Evolutionary conservation across 805 yeast species (phyloP), one percentile per base, ranked within the genome.

Genomic region (Metschnikowia hibisci): DNA sequence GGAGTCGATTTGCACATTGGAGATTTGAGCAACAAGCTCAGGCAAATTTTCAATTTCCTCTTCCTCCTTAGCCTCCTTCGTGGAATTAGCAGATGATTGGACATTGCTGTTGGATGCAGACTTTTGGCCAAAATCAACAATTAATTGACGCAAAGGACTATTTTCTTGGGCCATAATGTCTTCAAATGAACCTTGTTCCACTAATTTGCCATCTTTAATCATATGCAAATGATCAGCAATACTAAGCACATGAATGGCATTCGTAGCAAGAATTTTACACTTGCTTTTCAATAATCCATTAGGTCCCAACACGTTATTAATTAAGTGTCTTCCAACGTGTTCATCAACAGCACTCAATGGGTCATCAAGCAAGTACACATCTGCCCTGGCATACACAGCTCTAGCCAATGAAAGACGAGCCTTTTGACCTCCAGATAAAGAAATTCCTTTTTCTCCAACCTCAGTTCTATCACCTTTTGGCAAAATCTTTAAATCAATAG

Each of bases 381-480:
- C 98, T 3, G 98, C 95, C 51, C 98, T 76, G 10, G 96, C 78
- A 61, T 93, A 93, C 8, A 93, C 96, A 10, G 99, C 97, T 61
- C 99, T 79, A 0, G 99, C 99, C 41, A 93, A 75, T 1, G 96
- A 82, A 29, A 93, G 74, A 62, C 99, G 81, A 0, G 99, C 98
- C 73, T 93, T 93, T 64, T 93, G 99, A 34, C 99, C 99, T 40
- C 99, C 99, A 32, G 96, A 87, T 39, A 93, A 73, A 11, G 97
- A 87, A 40, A 93, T 90, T 51, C 99, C 99, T 62, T 91, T 88
- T 67, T 93, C 99, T 50, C 99, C 99, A 45, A 93, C 98, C 54
- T 86, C 80, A 5, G 99, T 93, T 40, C 73, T 74, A 61, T 93
- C 98, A 42, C 96, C 96, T 57, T 87, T 86, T 1, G 96, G 88